These are phyloP conservation scores for Salisapilia sapeloensis DNA, from an alignment of 352 stramenopile species.

Conservation along the genomic window DNA sequence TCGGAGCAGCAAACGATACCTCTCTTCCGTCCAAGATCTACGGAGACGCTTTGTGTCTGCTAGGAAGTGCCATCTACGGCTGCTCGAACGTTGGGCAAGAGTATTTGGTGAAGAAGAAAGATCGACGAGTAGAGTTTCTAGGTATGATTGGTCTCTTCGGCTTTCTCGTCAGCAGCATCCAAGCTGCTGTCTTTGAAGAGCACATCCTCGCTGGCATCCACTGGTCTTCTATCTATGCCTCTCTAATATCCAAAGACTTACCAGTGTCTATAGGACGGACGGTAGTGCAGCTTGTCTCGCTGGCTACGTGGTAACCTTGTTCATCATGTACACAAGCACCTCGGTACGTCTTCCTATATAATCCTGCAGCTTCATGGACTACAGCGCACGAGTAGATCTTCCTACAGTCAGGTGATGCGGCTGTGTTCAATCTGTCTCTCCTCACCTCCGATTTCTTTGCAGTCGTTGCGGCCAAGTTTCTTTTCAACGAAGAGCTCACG, in stretches of 20 bases:
- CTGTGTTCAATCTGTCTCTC: conserved; percentile 92
- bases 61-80: conserved; percentile 85
- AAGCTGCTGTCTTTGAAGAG: conserved; percentile 76
- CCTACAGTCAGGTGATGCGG: conserved; percentile 79
- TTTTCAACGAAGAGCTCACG: conserved; percentile 67
- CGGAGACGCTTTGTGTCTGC: conserved; percentile 85
- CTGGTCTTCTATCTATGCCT: conserved; percentile 12
- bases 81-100: conserved; percentile 86
- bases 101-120: conserved; percentile 72
- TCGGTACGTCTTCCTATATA: conserved; percentile 34
- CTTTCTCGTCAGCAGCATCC: conserved; percentile 72
- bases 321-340: conserved; percentile 84
- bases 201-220: conserved; percentile 13
- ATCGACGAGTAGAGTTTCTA: conserved; percentile 82
- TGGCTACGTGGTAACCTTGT: conserved; percentile 71
- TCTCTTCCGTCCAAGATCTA: conserved; percentile 31
- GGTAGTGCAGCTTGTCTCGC: conserved; percentile 35
- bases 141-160: conserved; percentile 89
- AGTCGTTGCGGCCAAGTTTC: conserved; percentile 77
- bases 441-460: conserved; percentile 94
- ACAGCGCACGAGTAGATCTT: conserved; percentile 16
- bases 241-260: conserved; percentile 3
- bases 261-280: conserved; percentile 15
- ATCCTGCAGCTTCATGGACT: not conserved
- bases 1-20: conserved; percentile 11